Evolutionary conservation across 2,329 filamentous ascomycete species (phyloP), one percentile per base, ranked within the genome.

Genomic region (Microdochium trichocladiopsis): DNA sequence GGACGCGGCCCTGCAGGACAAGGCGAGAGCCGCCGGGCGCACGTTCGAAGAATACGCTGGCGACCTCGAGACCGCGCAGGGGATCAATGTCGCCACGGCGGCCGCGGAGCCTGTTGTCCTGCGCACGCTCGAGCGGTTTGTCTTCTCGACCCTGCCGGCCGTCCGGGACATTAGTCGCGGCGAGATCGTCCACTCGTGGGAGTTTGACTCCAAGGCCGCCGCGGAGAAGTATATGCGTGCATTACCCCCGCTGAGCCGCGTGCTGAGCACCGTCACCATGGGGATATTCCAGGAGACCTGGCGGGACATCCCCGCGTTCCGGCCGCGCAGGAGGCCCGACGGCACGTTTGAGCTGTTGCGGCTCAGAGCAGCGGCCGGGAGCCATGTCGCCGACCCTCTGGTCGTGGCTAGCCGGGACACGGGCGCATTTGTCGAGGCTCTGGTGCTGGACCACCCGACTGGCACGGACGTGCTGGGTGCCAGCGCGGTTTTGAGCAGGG

Each of bases 21-120:
- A 52, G 31, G 53, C 50, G n/a, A 25, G 22, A 51, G 24, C 45
- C 5, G 43, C 52, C 11, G 54, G 52, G 12, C 48, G 53, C 25
- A 45, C 54, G 8, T 16, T 54, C 6, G 49, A 56, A n/a, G 51
- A 55, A 25, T 57, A 55, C 41, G 57, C 58, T 2, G 52, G 53
- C 49, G 55, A 58, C 23, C 43, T 50, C 2, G 57, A 61, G 37
- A 50, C 33, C n/a, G 28, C 37, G 2, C 59, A 59, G 43, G 56
- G 55, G 24, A 55, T 56, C 36, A 60, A 59, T 36, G 49, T 59
- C 14, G 55, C 58, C 28, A 51, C 48, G 6, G 59, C 59, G 1
- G 59, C 58, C 4, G 14, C 33, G 4, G 47, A 51, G 12, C 52
- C 54, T 2, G 22, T 24, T 2, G 55, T 55, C 3, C 50, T 58